Conservation (phyloP, 202 grass and related monocot species). For the Carex sylvatica region DNA sequence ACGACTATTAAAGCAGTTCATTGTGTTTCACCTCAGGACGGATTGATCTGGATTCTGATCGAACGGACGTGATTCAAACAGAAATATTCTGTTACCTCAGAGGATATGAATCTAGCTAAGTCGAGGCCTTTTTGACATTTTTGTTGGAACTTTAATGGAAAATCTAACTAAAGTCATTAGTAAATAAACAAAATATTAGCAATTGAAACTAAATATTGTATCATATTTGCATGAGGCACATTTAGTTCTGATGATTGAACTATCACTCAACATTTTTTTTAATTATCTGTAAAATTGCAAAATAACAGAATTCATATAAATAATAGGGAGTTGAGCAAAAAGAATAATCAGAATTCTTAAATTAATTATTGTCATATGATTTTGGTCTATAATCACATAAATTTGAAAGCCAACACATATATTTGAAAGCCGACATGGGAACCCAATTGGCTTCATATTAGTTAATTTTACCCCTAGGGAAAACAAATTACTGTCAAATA, state of each 20-base stretch:
- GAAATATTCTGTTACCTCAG: too few relatives aligned
- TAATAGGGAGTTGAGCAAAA: not conserved
- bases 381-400: not conserved
- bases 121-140: not conserved
- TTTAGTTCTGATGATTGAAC: not conserved
- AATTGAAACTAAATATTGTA: not conserved
- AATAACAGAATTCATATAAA: not conserved
- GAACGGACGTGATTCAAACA: too few relatives aligned
- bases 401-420: not conserved
- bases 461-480: too few relatives aligned
- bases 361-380: not conserved
- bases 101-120: not conserved
- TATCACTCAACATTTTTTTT: not conserved
- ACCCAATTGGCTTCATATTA: too few relatives aligned
- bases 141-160: not conserved
- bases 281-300: not conserved
- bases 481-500: not conserved
- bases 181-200: not conserved
- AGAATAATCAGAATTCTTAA: too few relatives aligned
- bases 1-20: too few relatives aligned
- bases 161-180: not conserved
- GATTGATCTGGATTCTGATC: too few relatives aligned
- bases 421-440: not conserved
- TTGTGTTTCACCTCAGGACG: too few relatives aligned
- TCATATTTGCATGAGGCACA: not conserved